A percentile compares a stretch with the other conserved stretches of the same genome.
Conservation (phyloP, 2,329 filamentous ascomycete genomes). For the Dothistroma pini region DNA sequence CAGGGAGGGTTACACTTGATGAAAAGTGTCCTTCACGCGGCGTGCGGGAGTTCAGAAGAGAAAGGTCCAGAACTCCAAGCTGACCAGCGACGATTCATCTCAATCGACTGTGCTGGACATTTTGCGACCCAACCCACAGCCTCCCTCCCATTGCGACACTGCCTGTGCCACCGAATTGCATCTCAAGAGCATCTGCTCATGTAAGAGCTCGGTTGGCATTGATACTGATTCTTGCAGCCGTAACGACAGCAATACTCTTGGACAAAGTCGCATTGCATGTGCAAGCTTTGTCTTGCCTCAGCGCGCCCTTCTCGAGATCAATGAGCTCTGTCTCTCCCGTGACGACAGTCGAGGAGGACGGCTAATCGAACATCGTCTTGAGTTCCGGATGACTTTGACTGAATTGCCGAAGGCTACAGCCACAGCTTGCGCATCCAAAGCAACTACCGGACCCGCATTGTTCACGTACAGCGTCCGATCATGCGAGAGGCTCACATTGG, state of each 20-base stretch:
- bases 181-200: too few species aligned
- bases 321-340: constrained; percentile 15
- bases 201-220: too few species aligned
- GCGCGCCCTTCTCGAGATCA: constrained; percentile 3
- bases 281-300: not conserved
- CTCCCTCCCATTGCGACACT: too few species aligned
- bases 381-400: constrained; percentile 59
- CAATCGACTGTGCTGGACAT: not conserved
- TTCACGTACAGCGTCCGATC: constrained; percentile 57
- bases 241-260: too few species aligned
- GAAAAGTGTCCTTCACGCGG: not conserved
- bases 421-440: constrained; percentile 61
- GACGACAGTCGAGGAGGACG: constrained; percentile 11
- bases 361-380: constrained; percentile 15
- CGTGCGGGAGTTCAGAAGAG: not conserved
- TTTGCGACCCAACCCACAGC: not conserved
- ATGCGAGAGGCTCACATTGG: constrained; percentile 30
- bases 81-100: not conserved
- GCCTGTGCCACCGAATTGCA: not conserved
- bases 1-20: not conserved
- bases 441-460: constrained; percentile 61
- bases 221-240: not conserved
- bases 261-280: too few species aligned
- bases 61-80: not conserved
- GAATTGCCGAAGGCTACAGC: constrained; percentile 69